Evolutionary conservation across 2,329 filamentous ascomycete genomes (phyloP).

Genomic region (Colletotrichum kahawae): DNA sequence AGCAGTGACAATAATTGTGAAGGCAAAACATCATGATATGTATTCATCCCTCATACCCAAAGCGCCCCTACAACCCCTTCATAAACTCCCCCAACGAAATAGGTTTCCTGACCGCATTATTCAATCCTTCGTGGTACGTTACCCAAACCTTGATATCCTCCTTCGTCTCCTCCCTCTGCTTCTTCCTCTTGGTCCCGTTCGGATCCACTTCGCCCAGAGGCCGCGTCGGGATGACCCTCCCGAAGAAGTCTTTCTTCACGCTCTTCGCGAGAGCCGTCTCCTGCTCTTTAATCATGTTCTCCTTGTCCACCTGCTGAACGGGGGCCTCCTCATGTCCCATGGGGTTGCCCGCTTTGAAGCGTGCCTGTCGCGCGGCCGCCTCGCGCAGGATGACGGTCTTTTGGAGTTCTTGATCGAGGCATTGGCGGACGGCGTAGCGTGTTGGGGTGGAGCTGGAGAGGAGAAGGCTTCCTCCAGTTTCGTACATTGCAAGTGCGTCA

Average conservation of each 20-base stretch:
- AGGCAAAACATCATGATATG: not conserved
- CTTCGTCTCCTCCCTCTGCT: conserved; percentile 33
- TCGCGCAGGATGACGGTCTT: conserved; percentile 73
- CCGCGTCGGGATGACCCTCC: conserved; percentile 64
- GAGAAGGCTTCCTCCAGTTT: conserved; percentile 64
- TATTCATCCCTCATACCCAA: not conserved
- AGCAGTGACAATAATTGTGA: not conserved
- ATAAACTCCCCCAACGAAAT: conserved; percentile 82
- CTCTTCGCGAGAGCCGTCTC: conserved; percentile 36
- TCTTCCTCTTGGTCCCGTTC: conserved; percentile 31
- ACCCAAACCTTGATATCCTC: conserved; percentile 74
- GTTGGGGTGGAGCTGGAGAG: conserved; percentile 71
- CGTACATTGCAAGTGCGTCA: conserved; percentile 79
- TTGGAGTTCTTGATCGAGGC: conserved; percentile 87
- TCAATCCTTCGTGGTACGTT: conserved; percentile 87
- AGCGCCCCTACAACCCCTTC: conserved; percentile 56
- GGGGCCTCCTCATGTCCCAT: conserved; percentile 22
- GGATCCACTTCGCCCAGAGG: conserved; percentile 46
- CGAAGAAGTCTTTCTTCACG: conserved; percentile 86
- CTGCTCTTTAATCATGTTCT: conserved; percentile 37
- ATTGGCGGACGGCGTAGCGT: conserved; percentile 91
- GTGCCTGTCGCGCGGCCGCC: conserved; percentile 67
- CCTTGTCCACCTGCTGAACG: conserved; percentile 42
- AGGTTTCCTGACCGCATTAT: conserved; percentile 90
- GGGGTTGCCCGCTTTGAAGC: conserved; percentile 55